Base-by-base conservation (phyloP, 257 asterid genomes). In the Solanum phureja region DNA sequence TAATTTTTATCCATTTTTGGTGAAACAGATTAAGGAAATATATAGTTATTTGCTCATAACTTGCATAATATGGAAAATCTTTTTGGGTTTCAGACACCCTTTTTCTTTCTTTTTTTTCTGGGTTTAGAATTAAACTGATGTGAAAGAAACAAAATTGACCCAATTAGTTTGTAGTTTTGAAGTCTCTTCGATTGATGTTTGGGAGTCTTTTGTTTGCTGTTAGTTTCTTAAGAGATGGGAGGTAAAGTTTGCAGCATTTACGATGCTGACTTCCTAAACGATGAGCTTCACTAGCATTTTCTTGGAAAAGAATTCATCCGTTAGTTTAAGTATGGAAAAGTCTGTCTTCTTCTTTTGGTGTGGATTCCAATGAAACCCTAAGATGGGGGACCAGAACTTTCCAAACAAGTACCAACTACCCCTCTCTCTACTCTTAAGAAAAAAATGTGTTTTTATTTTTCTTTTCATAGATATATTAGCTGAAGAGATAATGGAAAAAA, bases 381-480 rank as follows among this genome's bases (percentile, higher is more conserved):
- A 84, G 84, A 83, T 76, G 88, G 93, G 92, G 93, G 94, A 91
- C 95, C 96, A 87, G 88, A 34, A 11, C 79, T n/a, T 81, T 82
- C 71, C 56, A 16, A 82, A 37, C 86, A 49, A 58, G 29, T 49
- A 60, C 83, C 38, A 85, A 86, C 91, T 71, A 88, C 88, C 85
- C 88, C 72, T 89, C 86, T 84, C 71, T 85, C 27, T 72, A 33
- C 27, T 33, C 44, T 72, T 37, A 9, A 73, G 29, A 74, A 90
- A 84, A 49, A 49, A 86, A 84, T 49, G 83, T 73, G 14, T 75
- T 76, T 64, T 64, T 88, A 8, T 27, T n/a, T 42, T 23, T 87
- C 74, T 86, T 74, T 81, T 27, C 18, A 33, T 33, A 72, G 40
- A 76, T 64, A n/a, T 37, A n/a, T 33, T 33, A 60, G 62, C 14